Evolutionary conservation across 2,329 filamentous ascomycete genomes (phyloP), one percentile per base, ranked within the genome.

Genomic region (Stemphylium vesicarium): DNA sequence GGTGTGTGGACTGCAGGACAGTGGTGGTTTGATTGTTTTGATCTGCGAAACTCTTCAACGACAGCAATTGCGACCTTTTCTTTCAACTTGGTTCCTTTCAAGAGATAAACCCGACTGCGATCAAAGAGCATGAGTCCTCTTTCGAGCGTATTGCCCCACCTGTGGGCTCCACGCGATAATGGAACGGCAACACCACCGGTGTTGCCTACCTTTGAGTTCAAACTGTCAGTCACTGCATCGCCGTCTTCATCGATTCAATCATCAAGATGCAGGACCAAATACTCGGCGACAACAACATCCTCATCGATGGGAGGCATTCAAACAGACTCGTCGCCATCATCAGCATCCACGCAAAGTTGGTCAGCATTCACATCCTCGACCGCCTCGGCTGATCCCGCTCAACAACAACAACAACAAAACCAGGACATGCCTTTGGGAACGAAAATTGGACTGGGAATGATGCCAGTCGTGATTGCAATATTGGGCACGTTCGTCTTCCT

Each of bases 401-500:
- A 4, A 22, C 20, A 36, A 29, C 46, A 22, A 36, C 20, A 4
- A 22, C 20, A 36, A 29, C 46, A 22, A 36, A n/a, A 18, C 29
- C 31, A 42, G 29, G 29, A 11, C 22, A 52, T 60, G 49, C 38
- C 51, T 38, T 51, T 44, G 15, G 61, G 33, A 4, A 60, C 44
- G 33, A 69, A 65, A 39, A 40, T 69, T 10, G 69, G 66, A 10
- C 59, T 72, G 11, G 66, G 58, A 6, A 66, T 69, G 56, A 63
- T 68, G 33, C 68, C 69, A 4, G 46, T 69, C 5, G 57, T 60
- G 1, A 50, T 62, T 11, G 26, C 10, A 7, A 29, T 11, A 10
- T 29, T 29, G 26, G 46, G 57, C n/a, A 22, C 67, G 2, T 57
- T 60, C 44, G 43, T 65, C 18, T 60, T 64, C 53, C 57, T 56